These are phyloP conservation scores for Stellera chamaejasme DNA, from an alignment of 345 rosid genomes.

Conservation along the genomic window DNA sequence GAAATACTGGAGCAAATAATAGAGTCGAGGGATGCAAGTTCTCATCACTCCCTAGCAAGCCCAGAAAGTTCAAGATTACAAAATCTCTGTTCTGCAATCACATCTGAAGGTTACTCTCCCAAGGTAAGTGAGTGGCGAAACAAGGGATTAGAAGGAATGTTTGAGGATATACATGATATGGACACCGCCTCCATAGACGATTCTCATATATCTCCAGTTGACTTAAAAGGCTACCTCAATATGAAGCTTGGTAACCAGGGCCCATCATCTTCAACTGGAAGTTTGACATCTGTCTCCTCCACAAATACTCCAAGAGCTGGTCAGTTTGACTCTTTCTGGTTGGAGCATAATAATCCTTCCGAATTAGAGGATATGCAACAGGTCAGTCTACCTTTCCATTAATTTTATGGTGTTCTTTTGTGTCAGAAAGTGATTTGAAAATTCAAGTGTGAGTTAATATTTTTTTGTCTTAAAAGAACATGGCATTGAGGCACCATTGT, in stretches of 20 bases:
- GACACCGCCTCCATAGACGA: conserved; percentile 76
- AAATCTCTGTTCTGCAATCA: conserved; percentile 25
- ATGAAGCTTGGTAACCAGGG: conserved; percentile 49
- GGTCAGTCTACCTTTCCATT: conserved; percentile 30
- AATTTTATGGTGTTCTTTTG: too few relatives aligned
- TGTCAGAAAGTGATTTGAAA: too few relatives aligned
- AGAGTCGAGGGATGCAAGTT: conserved; percentile 45
- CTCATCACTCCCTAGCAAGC: conserved; percentile 39
- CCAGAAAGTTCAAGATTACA: conserved; percentile 43
- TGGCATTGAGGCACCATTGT: too few relatives aligned
- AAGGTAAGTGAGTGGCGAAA: conserved; percentile 67
- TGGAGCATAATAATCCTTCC: conserved; percentile 53
- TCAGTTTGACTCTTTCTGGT: conserved; percentile 76
- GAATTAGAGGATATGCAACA: conserved; percentile 72
- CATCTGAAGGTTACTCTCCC: conserved; percentile 61
- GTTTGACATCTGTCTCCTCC: conserved; percentile 75
- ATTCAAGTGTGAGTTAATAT: too few relatives aligned
- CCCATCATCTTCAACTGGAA: conserved; percentile 66
- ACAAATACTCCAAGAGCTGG: conserved; percentile 72
- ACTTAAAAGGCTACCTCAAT: conserved; percentile 45
- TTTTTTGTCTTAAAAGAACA: too few relatives aligned
- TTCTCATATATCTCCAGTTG: conserved; percentile 32
- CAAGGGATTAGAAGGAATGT: conserved; percentile 82
- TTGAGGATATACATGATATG: conserved; percentile 90
- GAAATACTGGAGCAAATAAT: conserved; percentile 72